Evolutionary conservation across 495 filamentous ascomycete genomes (phyloP).

Genomic region (Glonium stellatum): DNA sequence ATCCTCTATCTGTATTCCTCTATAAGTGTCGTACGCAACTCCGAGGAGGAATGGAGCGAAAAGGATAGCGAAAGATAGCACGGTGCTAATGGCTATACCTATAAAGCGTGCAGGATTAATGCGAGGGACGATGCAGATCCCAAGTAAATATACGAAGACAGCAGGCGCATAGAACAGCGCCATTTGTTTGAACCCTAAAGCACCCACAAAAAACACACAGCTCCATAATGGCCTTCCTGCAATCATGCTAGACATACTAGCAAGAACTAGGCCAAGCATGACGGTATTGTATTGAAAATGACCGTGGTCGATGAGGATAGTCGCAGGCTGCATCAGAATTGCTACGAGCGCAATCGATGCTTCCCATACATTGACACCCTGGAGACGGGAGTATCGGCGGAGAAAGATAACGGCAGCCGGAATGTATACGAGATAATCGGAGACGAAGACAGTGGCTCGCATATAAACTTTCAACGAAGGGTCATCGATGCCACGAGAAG

Average conservation of each 20-base stretch:
- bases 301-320: conserved; percentile 91
- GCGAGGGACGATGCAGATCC: conserved; percentile 70
- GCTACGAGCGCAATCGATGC: conserved; percentile 78
- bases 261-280: conserved; percentile 85
- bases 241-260: conserved; percentile 79
- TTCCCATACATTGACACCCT: conserved; percentile 67
- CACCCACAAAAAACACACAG: conserved; percentile 87
- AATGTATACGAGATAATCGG: conserved; percentile 83
- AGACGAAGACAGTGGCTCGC: conserved; percentile 80
- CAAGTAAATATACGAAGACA: conserved; percentile 86
- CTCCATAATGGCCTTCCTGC: conserved; percentile 81
- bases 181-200: conserved; percentile 97
- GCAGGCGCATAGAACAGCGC: conserved; percentile 91
- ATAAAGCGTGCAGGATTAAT: conserved; percentile 64
- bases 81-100: conserved; percentile 64
- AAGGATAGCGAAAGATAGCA: conserved; percentile 65
- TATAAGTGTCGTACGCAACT: conserved; percentile 50
- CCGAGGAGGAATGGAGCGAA: conserved; percentile 67
- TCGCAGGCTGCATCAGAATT: conserved; percentile 84
- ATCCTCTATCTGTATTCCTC: conserved; percentile 44
- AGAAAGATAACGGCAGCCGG: conserved; percentile 80
- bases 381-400: conserved; percentile 64
- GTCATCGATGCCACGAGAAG: conserved; percentile 74
- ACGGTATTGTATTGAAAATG: conserved; percentile 99
- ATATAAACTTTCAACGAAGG: conserved; percentile 83